A percentile compares a stretch with the other conserved stretches of the same genome.
These are phyloP conservation scores for Pleurostoma richardsiae DNA, from an alignment of 2,329 filamentous ascomycete species.

Conservation along the genomic window DNA sequence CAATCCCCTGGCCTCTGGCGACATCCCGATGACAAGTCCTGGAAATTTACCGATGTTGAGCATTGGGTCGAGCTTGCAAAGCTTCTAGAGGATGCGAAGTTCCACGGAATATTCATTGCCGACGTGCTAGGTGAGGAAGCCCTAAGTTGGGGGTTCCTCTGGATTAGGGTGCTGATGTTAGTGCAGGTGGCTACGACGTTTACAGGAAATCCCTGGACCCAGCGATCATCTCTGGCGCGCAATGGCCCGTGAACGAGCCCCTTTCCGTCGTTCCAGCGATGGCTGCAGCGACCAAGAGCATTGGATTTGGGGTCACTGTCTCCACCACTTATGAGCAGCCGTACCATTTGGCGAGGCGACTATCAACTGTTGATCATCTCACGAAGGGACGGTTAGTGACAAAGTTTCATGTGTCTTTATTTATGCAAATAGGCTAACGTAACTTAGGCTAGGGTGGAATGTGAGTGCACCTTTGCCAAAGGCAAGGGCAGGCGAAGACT, in stretches of 20 bases:
- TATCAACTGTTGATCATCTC: constrained; percentile 63
- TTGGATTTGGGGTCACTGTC: constrained; percentile 65
- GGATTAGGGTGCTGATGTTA: no score
- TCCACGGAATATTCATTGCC: constrained; percentile 63
- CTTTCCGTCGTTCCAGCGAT: constrained; percentile 59
- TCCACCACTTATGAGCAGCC: constrained; percentile 66
- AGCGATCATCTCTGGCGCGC: constrained; percentile 56
- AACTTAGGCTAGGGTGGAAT: constrained; percentile 38
- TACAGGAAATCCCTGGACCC: constrained; percentile 57
- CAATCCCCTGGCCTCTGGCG: constrained; percentile 47
- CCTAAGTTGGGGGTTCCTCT: no score
- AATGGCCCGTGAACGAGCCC: constrained; percentile 70
- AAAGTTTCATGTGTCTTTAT: constrained; percentile 4
- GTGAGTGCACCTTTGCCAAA: constrained; percentile 16
- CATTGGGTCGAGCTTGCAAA: constrained; percentile 59
- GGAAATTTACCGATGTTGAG: constrained; percentile 53
- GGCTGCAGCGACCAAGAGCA: constrained; percentile 60
- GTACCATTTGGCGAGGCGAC: constrained; percentile 59
- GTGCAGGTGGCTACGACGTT: constrained; percentile 58
- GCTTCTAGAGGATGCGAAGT: constrained; percentile 55
- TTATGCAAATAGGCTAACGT: constrained; percentile 1
- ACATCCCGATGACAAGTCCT: constrained; percentile 60
- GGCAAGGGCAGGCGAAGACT: neutral
- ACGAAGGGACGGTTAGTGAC: constrained; percentile 46
- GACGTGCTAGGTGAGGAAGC: constrained; percentile 45